Evolutionary conservation across 1,284 basidiomycete genomes (phyloP).

Genomic region (Neotropicomus parvogracilis): DNA sequence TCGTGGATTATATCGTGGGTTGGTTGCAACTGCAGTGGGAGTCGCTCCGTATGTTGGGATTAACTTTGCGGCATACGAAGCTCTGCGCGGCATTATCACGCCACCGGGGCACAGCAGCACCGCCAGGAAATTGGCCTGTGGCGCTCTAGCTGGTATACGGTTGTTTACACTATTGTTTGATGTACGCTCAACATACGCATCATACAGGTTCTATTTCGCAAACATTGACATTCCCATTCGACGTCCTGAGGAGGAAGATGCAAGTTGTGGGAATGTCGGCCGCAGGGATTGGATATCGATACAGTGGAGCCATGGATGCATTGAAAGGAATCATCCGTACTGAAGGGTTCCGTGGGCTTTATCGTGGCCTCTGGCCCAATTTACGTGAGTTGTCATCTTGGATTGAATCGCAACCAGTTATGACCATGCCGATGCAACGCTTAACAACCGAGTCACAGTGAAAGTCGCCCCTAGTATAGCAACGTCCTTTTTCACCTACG

Average conservation of each 20-base stretch:
- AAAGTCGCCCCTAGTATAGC: constrained; percentile 92
- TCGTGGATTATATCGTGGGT: constrained; percentile 82
- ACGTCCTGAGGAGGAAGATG: constrained; percentile 92
- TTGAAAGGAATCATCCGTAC: constrained; percentile 63
- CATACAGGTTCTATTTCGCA: constrained; percentile 76
- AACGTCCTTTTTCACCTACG: constrained; percentile 80
- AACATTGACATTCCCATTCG: constrained; percentile 93
- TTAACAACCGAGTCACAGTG: constrained; percentile 42
- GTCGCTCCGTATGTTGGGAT: constrained; percentile 92
- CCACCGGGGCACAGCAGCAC: constrained; percentile 70
- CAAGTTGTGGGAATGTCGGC: constrained; percentile 86
- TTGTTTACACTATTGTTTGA: constrained; percentile 1
- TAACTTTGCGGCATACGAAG: constrained; percentile 80
- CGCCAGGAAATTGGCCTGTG: constrained; percentile 65
- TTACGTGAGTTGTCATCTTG: constrained; percentile 58
- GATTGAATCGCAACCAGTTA: constrained; percentile 15
- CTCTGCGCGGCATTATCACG: constrained; percentile 66
- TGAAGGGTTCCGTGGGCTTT: constrained; percentile 76
- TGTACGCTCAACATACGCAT: constrained; percentile 8
- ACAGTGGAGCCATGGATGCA: constrained; percentile 78
- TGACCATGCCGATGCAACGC: constrained; percentile 1
- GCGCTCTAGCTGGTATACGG: constrained; percentile 66
- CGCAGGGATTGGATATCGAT: constrained; percentile 58
- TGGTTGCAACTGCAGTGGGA: constrained; percentile 84
- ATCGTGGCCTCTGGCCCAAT: constrained; percentile 91